A percentile compares a stretch with the other conserved stretches of the same genome.
Conservation (phyloP, 768 basidiomycete species). For the Vararia minispora region DNA sequence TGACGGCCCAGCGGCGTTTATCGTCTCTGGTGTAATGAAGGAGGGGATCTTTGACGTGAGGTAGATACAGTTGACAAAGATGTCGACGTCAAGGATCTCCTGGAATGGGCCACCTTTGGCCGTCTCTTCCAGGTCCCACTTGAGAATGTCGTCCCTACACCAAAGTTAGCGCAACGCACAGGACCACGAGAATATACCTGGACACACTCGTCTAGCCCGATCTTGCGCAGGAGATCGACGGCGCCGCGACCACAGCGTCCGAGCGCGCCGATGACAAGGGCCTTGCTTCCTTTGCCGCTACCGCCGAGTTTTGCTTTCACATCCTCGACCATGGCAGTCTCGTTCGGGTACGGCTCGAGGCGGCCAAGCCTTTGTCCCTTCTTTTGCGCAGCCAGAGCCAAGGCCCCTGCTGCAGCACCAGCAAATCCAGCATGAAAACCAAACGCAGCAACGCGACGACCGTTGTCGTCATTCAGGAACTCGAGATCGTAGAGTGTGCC, state of each 20-base stretch:
- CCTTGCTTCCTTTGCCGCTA: slow-evolving; percentile 65
- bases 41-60: slow-evolving; percentile 74
- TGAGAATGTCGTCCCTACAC: slow-evolving; percentile 78
- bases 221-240: slow-evolving; percentile 90
- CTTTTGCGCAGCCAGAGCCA: slow-evolving; percentile 63
- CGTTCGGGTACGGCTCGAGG: slow-evolving; percentile 76
- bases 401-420: slow-evolving; percentile 87
- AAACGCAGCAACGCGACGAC: slow-evolving; percentile 93
- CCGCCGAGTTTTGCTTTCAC: slow-evolving; percentile 60
- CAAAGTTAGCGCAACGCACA: neutral
- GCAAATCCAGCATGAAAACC: slow-evolving; percentile 98
- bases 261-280: slow-evolving; percentile 91
- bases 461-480: slow-evolving; percentile 76
- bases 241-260: slow-evolving; percentile 94
- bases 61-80: slow-evolving; percentile 99
- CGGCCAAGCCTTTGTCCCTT: slow-evolving; percentile 49
- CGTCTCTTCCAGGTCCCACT: slow-evolving; percentile 98
- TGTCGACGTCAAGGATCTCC: slow-evolving; percentile 92
- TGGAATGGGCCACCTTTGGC: slow-evolving; percentile 93
- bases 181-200: neutral
- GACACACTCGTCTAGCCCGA: slow-evolving; percentile 86
- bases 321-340: slow-evolving; percentile 66
- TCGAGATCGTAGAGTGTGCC: slow-evolving; percentile 93
- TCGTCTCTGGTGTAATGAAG: slow-evolving; percentile 67
- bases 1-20: slow-evolving; percentile 55